Base-by-base conservation (phyloP, 164 flowering plant genomes). In the Umbilicus rupestris region DNA sequence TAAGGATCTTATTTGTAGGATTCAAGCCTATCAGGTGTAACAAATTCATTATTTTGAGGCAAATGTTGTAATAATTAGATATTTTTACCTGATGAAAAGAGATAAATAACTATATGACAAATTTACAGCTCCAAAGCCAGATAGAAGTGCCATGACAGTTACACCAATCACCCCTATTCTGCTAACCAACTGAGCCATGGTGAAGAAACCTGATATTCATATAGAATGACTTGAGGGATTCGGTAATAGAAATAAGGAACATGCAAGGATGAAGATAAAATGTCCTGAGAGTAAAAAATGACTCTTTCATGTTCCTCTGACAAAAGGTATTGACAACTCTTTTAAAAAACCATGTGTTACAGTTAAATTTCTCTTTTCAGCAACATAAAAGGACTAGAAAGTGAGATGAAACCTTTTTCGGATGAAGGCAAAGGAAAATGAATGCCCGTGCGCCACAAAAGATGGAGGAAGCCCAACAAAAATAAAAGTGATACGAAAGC, bases 41-140 rank as follows among this genome's bases (percentile, higher is more conserved):
- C n/a, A n/a, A n/a, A 5, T 15, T 24, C 3, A 35, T 6, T 62
- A 17, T 62, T 30, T 62, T 22, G 35, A 52, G 29, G 16, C 4
- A 22, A 22, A 4, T 41, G 16, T 41, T 10, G 12, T 7, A 41
- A 41, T 41, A 41, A 2, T 11, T 55, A 47, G 55, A 47, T 60
- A 7, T n/a, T n/a, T 55, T 71, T 76, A 94, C 98, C 97, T 84
- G 72, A 94, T 89, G 77, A 94, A 94, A 63, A 94, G 96, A 57
- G 99, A 94, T 33, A 94, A 74, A 70, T 94, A 94, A 78, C 96
- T 88, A 76, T 89, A 92, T 22, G 99, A 97, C 76, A 94, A 83
- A 81, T 94, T 94, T 30, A 92, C 99, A 76, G 97, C 99, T 75
- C 99, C 99, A 83, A 94, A 92, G 68, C 99, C 99, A 75, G 99